These are phyloP conservation scores for Evernia prunastri DNA, from an alignment of 495 filamentous ascomycete species.

Conservation along the genomic window DNA sequence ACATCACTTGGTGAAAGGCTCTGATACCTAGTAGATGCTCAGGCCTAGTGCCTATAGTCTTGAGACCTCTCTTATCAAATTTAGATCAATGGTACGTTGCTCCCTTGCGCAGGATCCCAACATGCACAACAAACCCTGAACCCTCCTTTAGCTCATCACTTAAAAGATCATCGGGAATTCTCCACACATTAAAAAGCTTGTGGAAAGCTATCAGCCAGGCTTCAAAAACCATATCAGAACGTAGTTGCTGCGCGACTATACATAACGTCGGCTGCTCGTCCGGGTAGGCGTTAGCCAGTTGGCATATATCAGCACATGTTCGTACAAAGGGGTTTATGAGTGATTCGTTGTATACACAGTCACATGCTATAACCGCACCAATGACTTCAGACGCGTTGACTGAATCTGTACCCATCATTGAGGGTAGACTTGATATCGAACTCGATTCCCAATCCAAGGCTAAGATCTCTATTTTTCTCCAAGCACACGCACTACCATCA, in stretches of 20 bases:
- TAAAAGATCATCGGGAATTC: constrained; percentile 59
- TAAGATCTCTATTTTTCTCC: constrained; percentile 38
- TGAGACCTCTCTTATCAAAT: not conserved
- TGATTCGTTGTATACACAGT: constrained; percentile 85
- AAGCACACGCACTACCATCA: not conserved
- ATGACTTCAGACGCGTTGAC: constrained; percentile 32
- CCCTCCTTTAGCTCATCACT: constrained; percentile 49
- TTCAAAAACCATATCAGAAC: constrained; percentile 79
- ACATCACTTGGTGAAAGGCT: not conserved
- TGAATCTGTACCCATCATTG: constrained; percentile 34
- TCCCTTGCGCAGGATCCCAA: constrained; percentile 47
- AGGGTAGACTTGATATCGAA: constrained; percentile 18
- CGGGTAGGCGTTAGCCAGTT: constrained; percentile 37
- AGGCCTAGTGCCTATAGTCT: not conserved
- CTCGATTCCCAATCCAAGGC: constrained; percentile 68
- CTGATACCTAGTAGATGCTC: not conserved
- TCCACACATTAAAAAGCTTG: constrained; percentile 63
- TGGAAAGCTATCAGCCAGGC: constrained; percentile 66
- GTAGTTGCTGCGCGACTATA: constrained; percentile 50
- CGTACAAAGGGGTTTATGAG: constrained; percentile 76
- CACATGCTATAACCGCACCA: constrained; percentile 70
- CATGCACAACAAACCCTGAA: constrained; percentile 60
- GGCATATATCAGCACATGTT: constrained; percentile 74
- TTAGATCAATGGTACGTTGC: not conserved
- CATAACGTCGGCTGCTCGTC: constrained; percentile 15